phyloP scores from a whole-genome alignment of 2,329 filamentous ascomycete species.

The Ophiostoma ips region DNA sequence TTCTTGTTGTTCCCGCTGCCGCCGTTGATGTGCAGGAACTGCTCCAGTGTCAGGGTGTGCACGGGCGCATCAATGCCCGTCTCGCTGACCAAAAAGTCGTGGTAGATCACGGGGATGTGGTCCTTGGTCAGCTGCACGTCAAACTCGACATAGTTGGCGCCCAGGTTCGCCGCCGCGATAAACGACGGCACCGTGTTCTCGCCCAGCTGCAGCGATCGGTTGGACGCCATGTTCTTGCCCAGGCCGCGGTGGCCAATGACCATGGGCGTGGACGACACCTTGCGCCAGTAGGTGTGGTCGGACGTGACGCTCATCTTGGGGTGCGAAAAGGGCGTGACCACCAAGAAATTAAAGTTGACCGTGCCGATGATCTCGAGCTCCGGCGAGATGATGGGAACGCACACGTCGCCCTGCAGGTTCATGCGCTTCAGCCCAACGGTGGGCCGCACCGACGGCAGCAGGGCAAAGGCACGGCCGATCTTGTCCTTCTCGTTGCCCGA shows the following conservation, averaged over 20 bases:
- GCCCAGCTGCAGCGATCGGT: conserved; percentile 80
- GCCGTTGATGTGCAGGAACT: conserved; percentile 79
- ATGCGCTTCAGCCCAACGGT: conserved; percentile 75
- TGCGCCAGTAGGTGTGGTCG: conserved; percentile 93
- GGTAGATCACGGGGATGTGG: conserved; percentile 94
- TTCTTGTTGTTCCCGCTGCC: conserved; percentile 21
- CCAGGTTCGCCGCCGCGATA: conserved; percentile 87
- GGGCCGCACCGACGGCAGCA: conserved; percentile 75
- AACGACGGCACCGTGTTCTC: conserved; percentile 96
- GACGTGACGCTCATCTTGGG: conserved; percentile 87
- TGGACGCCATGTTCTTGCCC: conserved; percentile 76
- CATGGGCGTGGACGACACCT: conserved; percentile 68
- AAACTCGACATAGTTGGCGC: conserved; percentile 60
- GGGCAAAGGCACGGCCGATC: conserved; percentile 75
- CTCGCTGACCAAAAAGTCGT: conserved; percentile 95
- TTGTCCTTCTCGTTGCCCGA: conserved; percentile 78
- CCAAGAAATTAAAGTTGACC: conserved; percentile 92
- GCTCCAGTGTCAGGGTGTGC: conserved; percentile 85
- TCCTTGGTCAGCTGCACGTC: conserved; percentile 99
- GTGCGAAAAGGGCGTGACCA: conserved; percentile 89
- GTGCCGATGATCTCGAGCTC: conserved; percentile 82
- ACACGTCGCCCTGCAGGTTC: conserved; percentile 81
- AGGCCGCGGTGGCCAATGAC: conserved; percentile 59
- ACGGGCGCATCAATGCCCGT: conserved; percentile 95
- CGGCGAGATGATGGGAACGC: conserved; percentile 76